A percentile compares a stretch with the other conserved stretches of the same genome.
Conservation (phyloP, 805 yeast species). For the Hanseniaspora clermontiae region DNA sequence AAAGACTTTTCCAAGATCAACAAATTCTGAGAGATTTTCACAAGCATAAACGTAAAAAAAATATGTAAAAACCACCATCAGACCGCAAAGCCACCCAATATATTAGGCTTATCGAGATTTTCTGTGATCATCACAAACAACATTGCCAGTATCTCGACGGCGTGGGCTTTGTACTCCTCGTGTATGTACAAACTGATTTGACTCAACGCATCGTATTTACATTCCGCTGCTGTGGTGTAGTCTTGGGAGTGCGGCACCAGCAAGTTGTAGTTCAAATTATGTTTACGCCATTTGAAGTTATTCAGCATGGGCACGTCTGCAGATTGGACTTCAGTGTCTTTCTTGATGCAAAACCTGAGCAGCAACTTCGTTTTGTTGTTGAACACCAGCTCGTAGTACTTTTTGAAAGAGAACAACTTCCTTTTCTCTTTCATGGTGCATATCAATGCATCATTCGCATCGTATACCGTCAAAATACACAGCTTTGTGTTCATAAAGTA, state of each 20-base stretch:
- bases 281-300: neutral
- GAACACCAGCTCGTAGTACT: neutral
- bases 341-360: neutral
- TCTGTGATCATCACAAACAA: neutral
- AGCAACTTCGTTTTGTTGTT: neutral
- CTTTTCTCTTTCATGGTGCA: neutral
- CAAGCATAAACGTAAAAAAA: constrained; percentile 21
- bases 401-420: neutral
- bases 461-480: neutral
- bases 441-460: neutral
- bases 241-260: neutral
- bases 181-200: neutral
- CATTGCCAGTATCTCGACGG: neutral
- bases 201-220: neutral
- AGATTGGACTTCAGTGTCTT: neutral
- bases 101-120: neutral
- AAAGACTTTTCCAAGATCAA: constrained; percentile 45
- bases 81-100: neutral
- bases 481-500: neutral
- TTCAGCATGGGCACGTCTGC: neutral
- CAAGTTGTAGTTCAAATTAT: neutral
- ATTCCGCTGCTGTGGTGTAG: neutral
- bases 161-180: neutral
- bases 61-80: neutral
- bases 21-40: constrained; percentile 31